Conservation (phyloP, 495 filamentous ascomycete genomes). For the Aspergillus affinis region DNA sequence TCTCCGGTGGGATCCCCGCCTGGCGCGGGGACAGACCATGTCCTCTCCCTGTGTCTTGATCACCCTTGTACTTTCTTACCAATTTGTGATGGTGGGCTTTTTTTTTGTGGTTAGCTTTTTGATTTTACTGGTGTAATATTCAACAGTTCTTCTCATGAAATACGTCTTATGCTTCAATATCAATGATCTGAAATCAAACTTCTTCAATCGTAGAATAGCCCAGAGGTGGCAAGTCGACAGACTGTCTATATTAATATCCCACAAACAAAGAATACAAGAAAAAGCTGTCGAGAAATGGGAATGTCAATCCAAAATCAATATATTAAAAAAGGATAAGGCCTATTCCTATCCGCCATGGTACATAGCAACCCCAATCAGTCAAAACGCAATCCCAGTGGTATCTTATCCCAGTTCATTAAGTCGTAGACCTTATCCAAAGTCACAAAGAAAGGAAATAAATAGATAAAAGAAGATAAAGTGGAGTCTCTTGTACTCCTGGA, state of each 20-base stretch:
- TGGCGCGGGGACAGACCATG: conserved; percentile 2
- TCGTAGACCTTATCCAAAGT: conserved; percentile 19
- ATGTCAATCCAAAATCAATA: neutral
- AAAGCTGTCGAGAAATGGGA: too few relatives aligned
- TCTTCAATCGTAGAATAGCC: neutral
- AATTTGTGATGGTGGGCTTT: neutral
- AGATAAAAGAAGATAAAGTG: too few relatives aligned
- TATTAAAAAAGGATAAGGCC: neutral
- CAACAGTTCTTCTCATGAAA: too few relatives aligned
- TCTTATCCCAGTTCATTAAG: conserved; percentile 26
- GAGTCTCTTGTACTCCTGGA: too few relatives aligned
- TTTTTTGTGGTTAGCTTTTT: neutral
- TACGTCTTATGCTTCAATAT: neutral
- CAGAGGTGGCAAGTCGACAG: too few relatives aligned
- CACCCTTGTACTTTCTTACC: neutral
- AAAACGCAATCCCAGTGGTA: conserved; percentile 24
- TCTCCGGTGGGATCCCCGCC: conserved; percentile 5
- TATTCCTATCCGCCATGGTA: conserved; percentile 15
- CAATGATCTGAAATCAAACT: neutral
- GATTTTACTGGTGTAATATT: too few relatives aligned
- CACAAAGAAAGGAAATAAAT: neutral
- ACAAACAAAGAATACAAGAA: too few relatives aligned
- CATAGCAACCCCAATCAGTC: conserved; percentile 21
- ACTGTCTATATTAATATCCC: too few relatives aligned
- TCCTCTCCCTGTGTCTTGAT: neutral